These are phyloP conservation scores for Populus nigra DNA, from an alignment of 345 rosid genomes.

Conservation along the genomic window DNA sequence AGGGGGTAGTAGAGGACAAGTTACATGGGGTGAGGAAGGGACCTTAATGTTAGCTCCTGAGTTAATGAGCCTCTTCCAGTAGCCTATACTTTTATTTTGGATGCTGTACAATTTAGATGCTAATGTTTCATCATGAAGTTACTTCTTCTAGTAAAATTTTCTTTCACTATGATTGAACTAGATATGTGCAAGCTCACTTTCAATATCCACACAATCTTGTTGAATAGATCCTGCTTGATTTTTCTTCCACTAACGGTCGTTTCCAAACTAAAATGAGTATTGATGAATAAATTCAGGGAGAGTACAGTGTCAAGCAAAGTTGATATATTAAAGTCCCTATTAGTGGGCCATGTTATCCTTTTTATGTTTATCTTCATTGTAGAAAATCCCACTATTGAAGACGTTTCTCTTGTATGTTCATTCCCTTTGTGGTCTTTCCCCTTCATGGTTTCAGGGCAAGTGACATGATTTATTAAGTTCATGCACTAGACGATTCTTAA, in stretches of 20 bases:
- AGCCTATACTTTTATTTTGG: background rate
- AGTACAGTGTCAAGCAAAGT: background rate
- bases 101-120: background rate
- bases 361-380: background rate
- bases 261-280: background rate
- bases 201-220: too few species aligned
- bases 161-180: too few species aligned
- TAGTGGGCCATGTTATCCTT: background rate
- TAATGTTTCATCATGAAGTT: background rate
- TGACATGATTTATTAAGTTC: slow-evolving; percentile 3
- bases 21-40: background rate
- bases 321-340: background rate
- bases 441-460: slow-evolving; percentile 6
- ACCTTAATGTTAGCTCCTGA: background rate
- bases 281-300: background rate
- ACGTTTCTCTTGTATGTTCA: background rate
- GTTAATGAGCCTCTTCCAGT: background rate
- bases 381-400: background rate
- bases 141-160: background rate
- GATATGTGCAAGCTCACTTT: background rate
- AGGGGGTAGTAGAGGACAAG: background rate
- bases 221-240: too few species aligned
- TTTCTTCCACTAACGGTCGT: too few species aligned
- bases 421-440: background rate
- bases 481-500: slow-evolving; percentile 4